These are phyloP conservation scores for Trametes cubensis DNA, from an alignment of 768 basidiomycete species.

Conservation along the genomic window DNA sequence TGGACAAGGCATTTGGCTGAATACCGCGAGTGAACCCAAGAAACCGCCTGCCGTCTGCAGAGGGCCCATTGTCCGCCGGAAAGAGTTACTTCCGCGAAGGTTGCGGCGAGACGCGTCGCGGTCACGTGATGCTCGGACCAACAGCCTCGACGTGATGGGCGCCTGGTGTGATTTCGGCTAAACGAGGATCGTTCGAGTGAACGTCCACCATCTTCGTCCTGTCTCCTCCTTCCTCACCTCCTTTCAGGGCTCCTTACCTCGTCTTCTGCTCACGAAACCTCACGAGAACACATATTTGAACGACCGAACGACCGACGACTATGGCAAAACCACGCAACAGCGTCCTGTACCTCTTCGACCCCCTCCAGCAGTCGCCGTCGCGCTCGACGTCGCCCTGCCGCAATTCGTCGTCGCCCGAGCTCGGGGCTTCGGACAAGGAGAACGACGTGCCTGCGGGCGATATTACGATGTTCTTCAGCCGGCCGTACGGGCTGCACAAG, in stretches of 20 bases:
- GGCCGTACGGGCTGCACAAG: slow-evolving; percentile 28
- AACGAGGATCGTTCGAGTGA: slow-evolving; percentile 12
- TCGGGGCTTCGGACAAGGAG: slow-evolving; percentile 38
- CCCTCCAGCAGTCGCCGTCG: slow-evolving; percentile 28
- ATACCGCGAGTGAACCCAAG: background rate
- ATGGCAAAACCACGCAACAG: slow-evolving; percentile 36
- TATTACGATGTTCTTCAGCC: slow-evolving; percentile 37
- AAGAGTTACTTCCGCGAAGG: slow-evolving; percentile 8
- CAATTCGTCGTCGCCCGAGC: slow-evolving; percentile 33
- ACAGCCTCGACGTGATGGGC: slow-evolving; percentile 9
- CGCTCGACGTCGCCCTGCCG: slow-evolving; percentile 29
- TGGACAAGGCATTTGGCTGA: background rate
- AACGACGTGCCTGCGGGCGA: slow-evolving; percentile 34
- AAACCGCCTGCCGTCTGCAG: background rate
- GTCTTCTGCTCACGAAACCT: slow-evolving; percentile 14
- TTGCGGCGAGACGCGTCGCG: slow-evolving; percentile 10
- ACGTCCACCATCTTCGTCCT: slow-evolving; percentile 9
- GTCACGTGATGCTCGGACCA: slow-evolving; percentile 14
- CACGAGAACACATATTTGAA: slow-evolving; percentile 3
- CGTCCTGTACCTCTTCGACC: slow-evolving; percentile 38
- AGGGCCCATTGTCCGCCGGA: background rate
- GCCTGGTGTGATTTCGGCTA: slow-evolving; percentile 11
- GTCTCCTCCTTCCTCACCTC: background rate
- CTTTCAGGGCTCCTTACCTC: background rate
- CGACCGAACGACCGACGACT: background rate